These are phyloP conservation scores for Emergomyces orientalis DNA, from an alignment of 2,329 filamentous ascomycete species.

Conservation along the genomic window DNA sequence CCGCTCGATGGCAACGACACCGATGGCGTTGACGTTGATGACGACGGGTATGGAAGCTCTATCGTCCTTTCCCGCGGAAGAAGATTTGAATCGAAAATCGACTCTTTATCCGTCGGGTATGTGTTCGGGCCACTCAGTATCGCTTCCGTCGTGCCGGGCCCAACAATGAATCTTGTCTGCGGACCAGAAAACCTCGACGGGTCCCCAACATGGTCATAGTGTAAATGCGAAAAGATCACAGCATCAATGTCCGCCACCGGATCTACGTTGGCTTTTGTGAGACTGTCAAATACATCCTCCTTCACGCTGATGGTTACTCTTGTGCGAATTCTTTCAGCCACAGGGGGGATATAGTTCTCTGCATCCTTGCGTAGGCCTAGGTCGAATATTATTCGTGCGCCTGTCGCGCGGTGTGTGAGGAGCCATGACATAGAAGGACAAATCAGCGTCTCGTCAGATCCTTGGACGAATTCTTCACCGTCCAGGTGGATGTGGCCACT, in stretches of 20 bases:
- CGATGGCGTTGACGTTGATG: not conserved
- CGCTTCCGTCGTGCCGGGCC: constrained; percentile 18
- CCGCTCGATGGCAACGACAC: not conserved
- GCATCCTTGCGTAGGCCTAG: constrained; percentile 27
- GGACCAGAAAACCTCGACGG: too few relatives aligned
- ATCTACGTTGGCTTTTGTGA: constrained; percentile 16
- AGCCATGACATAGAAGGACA: constrained; percentile 12
- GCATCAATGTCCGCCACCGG: constrained; percentile 18
- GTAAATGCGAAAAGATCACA: constrained; percentile 25
- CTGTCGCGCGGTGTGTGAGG: constrained; percentile 9
- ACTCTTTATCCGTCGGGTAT: constrained; percentile 18
- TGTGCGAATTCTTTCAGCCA: constrained; percentile 14
- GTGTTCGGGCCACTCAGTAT: constrained; percentile 13
- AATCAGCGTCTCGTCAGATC: not conserved
- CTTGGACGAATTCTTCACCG: constrained; percentile 5
- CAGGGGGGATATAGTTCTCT: constrained; percentile 20
- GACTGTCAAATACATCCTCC: constrained; percentile 21
- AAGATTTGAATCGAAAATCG: constrained; percentile 16
- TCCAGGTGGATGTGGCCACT: constrained; percentile 9
- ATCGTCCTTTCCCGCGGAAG: constrained; percentile 15
- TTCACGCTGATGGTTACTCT: constrained; percentile 15
- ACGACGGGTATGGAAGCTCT: constrained; percentile 16
- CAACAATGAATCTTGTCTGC: too few relatives aligned
- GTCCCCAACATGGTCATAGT: constrained; percentile 26
- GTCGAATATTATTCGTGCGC: constrained; percentile 22